phyloP scores from a whole-genome alignment of 768 basidiomycete genomes.

The Mycena metata region DNA sequence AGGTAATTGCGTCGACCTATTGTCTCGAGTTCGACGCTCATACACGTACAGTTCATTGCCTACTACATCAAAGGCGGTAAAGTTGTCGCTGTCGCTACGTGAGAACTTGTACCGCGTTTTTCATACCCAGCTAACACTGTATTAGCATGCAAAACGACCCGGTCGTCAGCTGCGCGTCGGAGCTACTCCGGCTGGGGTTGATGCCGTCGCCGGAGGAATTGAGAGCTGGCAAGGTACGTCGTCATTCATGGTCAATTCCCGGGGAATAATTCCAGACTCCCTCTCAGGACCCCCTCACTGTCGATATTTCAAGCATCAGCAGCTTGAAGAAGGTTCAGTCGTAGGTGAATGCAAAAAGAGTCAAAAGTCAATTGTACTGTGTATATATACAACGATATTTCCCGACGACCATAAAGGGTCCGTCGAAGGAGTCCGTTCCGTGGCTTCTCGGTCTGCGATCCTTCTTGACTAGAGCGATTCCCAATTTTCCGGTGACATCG shows the following conservation, averaged over 20 bases:
- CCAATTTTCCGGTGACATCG: too few species aligned
- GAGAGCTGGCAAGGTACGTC: constrained; percentile 76
- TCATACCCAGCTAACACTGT: constrained; percentile 5
- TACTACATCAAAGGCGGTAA: constrained; percentile 79
- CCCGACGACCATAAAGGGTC: too few species aligned
- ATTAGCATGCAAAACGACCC: constrained; percentile 84
- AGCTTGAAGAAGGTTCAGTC: constrained; percentile 44
- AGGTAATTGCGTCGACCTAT: constrained; percentile 59
- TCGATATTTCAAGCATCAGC: constrained; percentile 41
- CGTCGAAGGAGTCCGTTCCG: too few species aligned
- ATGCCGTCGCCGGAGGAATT: constrained; percentile 87
- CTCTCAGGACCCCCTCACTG: constrained; percentile 27
- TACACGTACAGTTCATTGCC: constrained; percentile 73
- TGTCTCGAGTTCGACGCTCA: constrained; percentile 4
- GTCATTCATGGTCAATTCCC: background rate
- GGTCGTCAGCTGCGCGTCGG: constrained; percentile 81
- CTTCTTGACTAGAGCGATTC: too few species aligned
- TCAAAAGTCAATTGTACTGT: too few species aligned
- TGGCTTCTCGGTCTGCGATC: too few species aligned
- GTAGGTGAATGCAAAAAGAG: background rate
- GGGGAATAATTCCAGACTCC: background rate
- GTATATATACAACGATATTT: too few species aligned
- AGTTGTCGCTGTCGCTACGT: constrained; percentile 79
- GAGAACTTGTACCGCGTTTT: constrained; percentile 26
- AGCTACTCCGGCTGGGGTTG: constrained; percentile 80